These are phyloP conservation scores for Hygrocybe coccinea DNA, from an alignment of 768 basidiomycete genomes.

Conservation along the genomic window DNA sequence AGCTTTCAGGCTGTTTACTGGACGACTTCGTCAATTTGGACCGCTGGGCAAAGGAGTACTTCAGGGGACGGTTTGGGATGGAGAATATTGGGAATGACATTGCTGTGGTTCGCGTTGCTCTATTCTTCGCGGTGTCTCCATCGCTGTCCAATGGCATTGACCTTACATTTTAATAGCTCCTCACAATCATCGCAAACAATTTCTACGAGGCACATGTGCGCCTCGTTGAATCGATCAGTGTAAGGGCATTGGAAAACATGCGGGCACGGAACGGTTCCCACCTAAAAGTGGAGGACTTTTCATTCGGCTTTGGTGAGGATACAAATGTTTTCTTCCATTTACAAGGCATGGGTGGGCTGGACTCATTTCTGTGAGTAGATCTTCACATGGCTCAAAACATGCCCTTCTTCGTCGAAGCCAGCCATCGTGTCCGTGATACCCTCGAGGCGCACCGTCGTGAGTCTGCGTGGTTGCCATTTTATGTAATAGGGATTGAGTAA, in stretches of 20 bases:
- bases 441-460: constrained; percentile 1
- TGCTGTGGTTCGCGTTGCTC: constrained; percentile 8
- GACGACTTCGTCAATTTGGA: constrained; percentile 12
- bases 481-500: too few relatives aligned
- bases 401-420: constrained; percentile 1
- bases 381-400: constrained; percentile 4
- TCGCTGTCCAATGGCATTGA: neutral
- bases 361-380: neutral
- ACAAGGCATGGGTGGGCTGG: neutral
- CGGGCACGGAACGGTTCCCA: constrained; percentile 6
- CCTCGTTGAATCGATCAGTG: constrained; percentile 13
- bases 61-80: constrained; percentile 10
- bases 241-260: constrained; percentile 13
- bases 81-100: constrained; percentile 7
- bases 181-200: constrained; percentile 14
- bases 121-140: neutral
- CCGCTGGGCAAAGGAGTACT: constrained; percentile 14
- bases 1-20: neutral
- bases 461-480: neutral
- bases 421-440: constrained; percentile 4
- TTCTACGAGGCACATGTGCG: constrained; percentile 17
- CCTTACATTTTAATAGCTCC: constrained; percentile 4
- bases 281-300: constrained; percentile 16
- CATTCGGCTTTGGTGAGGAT: constrained; percentile 13
- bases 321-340: neutral